These are phyloP conservation scores for Malassezia caprae DNA, from an alignment of 1,284 basidiomycete species.

Conservation along the genomic window DNA sequence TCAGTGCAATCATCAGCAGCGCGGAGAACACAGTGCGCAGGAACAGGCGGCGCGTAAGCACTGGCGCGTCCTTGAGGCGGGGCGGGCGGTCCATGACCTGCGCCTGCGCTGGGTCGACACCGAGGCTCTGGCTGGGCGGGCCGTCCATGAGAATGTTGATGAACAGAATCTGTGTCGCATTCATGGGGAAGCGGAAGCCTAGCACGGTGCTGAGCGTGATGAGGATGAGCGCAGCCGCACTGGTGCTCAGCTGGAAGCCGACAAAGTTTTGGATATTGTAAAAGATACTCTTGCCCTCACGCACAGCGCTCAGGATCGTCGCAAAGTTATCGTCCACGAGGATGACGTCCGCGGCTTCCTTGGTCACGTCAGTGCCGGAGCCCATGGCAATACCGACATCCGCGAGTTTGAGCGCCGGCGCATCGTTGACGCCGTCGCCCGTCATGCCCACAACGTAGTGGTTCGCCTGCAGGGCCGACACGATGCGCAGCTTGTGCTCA, in stretches of 20 bases:
- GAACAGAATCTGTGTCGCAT: slow-evolving; percentile 97
- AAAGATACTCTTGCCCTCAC: slow-evolving; percentile 94
- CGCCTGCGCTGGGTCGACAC: slow-evolving; percentile 88
- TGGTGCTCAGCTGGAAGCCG: slow-evolving; percentile 90
- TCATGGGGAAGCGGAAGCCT: slow-evolving; percentile 78
- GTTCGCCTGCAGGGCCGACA: slow-evolving; percentile 77
- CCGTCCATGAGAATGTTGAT: slow-evolving; percentile 99
- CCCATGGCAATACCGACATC: slow-evolving; percentile 98
- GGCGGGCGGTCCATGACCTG: slow-evolving; percentile 73
- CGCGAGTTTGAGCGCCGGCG: slow-evolving; percentile 91
- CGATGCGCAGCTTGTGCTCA: slow-evolving; percentile 92
- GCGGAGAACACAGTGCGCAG: slow-evolving; percentile 79
- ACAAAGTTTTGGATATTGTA: slow-evolving; percentile 98
- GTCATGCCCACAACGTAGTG: slow-evolving; percentile 94
- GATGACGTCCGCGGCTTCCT: slow-evolving; percentile 93
- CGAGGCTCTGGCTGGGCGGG: slow-evolving; percentile 89
- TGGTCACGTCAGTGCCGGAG: slow-evolving; percentile 91
- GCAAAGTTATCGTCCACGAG: slow-evolving; percentile 95
- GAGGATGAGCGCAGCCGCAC: slow-evolving; percentile 82
- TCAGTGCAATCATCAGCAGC: slow-evolving; percentile 76
- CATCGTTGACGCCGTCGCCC: slow-evolving; percentile 94
- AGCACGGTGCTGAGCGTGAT: slow-evolving; percentile 88
- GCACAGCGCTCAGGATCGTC: slow-evolving; percentile 83
- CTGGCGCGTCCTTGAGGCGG: slow-evolving; percentile 73
- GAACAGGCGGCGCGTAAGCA: slow-evolving; percentile 66